Evolutionary conservation across 129 eudicot genomes (phyloP).

Genomic region (Saussurea involucrata): DNA sequence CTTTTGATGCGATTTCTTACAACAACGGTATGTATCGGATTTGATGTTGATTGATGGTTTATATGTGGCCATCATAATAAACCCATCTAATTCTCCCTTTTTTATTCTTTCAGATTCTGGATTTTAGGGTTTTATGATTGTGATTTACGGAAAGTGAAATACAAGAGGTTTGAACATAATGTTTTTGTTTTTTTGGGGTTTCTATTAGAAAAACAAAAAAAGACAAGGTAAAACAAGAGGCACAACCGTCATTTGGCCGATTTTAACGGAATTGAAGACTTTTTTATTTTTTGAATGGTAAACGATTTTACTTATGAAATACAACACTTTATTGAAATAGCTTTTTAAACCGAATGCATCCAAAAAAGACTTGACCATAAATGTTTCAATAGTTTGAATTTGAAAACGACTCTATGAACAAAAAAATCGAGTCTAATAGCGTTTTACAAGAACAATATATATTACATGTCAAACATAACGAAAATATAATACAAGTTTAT

Average conservation of each 20-base stretch:
- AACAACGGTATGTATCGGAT: background rate
- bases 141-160: background rate
- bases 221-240: background rate
- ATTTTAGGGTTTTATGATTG: constrained; percentile 10
- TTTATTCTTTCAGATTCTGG: background rate
- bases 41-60: constrained; percentile 21
- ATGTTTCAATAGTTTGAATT: background rate
- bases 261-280: background rate
- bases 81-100: background rate
- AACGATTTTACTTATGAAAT: background rate
- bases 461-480: too few relatives aligned
- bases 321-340: background rate
- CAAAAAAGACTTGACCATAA: background rate
- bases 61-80: constrained; percentile 18
- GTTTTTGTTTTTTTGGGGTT: background rate
- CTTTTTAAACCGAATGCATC: background rate
- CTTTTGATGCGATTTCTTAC: background rate
- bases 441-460: background rate
- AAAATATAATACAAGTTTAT: too few relatives aligned
- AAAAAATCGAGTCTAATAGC: background rate
- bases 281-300: background rate
- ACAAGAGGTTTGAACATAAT: background rate
- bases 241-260: background rate
- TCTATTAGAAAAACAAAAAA: background rate
- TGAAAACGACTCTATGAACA: background rate